Evolutionary conservation across 257 asterid species (phyloP).

Genomic region (Cynanchum wilfordii): DNA sequence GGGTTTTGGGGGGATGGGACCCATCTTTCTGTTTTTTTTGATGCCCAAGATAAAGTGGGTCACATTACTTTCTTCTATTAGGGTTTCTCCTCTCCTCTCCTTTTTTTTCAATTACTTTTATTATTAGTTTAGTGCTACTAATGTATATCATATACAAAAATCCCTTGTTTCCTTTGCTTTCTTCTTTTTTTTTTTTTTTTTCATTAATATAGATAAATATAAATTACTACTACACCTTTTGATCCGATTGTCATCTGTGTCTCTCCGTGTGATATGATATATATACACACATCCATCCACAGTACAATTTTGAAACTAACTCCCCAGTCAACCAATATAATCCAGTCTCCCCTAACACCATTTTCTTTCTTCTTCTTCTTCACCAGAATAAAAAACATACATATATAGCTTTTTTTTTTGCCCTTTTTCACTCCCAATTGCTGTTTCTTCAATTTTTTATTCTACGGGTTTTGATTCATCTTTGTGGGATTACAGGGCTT

Average conservation of each 20-base stretch:
- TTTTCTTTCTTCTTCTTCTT: not conserved
- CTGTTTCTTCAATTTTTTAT: too few relatives aligned
- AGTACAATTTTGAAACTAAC: conserved; percentile 1
- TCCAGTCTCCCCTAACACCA: not conserved
- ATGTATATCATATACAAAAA: not conserved
- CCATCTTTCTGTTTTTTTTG: conserved; percentile 12
- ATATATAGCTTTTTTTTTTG: not conserved
- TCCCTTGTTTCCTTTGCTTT: not conserved
- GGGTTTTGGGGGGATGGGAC: conserved; percentile 25
- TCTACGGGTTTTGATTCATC: not conserved
- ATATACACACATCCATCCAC: not conserved
- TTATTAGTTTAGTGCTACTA: too few relatives aligned
- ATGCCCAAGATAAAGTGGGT: conserved; percentile 21
- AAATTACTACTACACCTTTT: not conserved
- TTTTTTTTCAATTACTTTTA: not conserved
- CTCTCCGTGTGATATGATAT: not conserved
- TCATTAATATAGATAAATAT: not conserved
- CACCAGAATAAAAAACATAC: not conserved
- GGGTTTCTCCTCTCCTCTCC: conserved; percentile 9
- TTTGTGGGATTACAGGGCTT: not conserved
- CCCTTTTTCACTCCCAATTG: not conserved
- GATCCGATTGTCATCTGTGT: not conserved
- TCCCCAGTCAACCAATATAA: conserved; percentile 4
- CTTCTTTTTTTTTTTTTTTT: not conserved
- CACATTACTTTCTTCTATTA: conserved; percentile 14